These are phyloP conservation scores for Pestalotiopsis sp. DNA, from an alignment of 2,329 filamentous ascomycete genomes.

Conservation along the genomic window DNA sequence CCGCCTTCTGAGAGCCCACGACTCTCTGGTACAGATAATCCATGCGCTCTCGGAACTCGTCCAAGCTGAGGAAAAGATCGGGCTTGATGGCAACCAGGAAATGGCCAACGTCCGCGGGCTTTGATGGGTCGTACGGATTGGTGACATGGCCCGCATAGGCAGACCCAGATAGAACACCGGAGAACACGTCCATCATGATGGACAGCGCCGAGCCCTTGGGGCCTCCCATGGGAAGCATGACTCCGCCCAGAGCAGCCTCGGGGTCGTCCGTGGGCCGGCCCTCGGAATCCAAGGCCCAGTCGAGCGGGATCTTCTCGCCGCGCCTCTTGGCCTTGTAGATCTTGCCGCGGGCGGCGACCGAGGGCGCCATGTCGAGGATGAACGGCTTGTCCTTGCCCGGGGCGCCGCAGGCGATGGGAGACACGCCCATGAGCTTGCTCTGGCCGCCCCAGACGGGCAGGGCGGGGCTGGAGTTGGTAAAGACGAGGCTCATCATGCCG, in stretches of 20 bases:
- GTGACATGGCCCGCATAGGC: slow-evolving; percentile 80
- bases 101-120: slow-evolving; percentile 72
- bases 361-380: slow-evolving; percentile 76
- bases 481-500: slow-evolving; percentile 70
- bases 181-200: slow-evolving; percentile 91
- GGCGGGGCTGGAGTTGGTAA: slow-evolving; percentile 73
- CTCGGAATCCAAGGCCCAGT: slow-evolving; percentile 76
- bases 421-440: slow-evolving; percentile 72
- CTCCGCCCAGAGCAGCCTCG: slow-evolving; percentile 68
- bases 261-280: slow-evolving; percentile 74
- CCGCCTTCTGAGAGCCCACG: slow-evolving; percentile 54
- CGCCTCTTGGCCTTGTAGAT: slow-evolving; percentile 69
- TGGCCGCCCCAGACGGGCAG: slow-evolving; percentile 72
- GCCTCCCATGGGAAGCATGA: slow-evolving; percentile 86
- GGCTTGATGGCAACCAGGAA: slow-evolving; percentile 75
- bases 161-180: slow-evolving; percentile 70
- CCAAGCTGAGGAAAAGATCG: slow-evolving; percentile 71
- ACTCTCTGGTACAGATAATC: slow-evolving; percentile 56
- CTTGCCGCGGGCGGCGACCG: slow-evolving; percentile 71
- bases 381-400: slow-evolving; percentile 66
- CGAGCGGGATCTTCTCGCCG: slow-evolving; percentile 68
- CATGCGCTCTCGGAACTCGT: slow-evolving; percentile 69
- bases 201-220: slow-evolving; percentile 78
- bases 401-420: slow-evolving; percentile 75
- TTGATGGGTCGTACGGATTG: slow-evolving; percentile 73